Conservation (phyloP, 352 stramenopile genomes). For the Globisporangium orthogonon region DNA sequence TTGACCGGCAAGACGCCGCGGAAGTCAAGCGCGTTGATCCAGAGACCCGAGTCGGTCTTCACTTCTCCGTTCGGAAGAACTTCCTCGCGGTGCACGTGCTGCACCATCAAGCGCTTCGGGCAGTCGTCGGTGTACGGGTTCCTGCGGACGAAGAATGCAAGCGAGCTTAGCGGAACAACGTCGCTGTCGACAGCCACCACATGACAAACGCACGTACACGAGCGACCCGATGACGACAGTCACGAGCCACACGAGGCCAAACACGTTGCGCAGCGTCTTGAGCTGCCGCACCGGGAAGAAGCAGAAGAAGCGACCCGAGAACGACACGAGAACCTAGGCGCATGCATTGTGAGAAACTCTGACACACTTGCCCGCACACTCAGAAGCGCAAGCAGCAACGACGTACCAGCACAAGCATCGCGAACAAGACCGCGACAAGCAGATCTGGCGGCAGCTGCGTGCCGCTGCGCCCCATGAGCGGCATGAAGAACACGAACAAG, state of each 20-base stretch:
- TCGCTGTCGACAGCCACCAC: neutral
- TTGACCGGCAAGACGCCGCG: slow-evolving; percentile 43
- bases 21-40: slow-evolving; percentile 70
- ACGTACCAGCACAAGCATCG: slow-evolving; percentile 40
- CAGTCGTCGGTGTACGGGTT: slow-evolving; percentile 73
- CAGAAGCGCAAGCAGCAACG: neutral
- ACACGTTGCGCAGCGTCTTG: slow-evolving; percentile 26
- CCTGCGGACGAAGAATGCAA: slow-evolving; percentile 15
- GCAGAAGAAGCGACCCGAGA: slow-evolving; percentile 66
- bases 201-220: slow-evolving; percentile 20
- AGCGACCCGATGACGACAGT: slow-evolving; percentile 41
- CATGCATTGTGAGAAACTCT: neutral
- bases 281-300: slow-evolving; percentile 47
- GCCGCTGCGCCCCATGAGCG: slow-evolving; percentile 57
- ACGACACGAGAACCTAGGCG: slow-evolving; percentile 37
- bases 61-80: slow-evolving; percentile 35
- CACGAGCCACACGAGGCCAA: slow-evolving; percentile 28
- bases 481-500: slow-evolving; percentile 70
- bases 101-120: slow-evolving; percentile 60
- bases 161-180: neutral
- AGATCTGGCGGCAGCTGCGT: slow-evolving; percentile 49
- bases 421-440: slow-evolving; percentile 42
- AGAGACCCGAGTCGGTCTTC: slow-evolving; percentile 55
- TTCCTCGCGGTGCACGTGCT: slow-evolving; percentile 60
- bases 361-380: neutral